phyloP scores from a whole-genome alignment of 164 flowering plant genomes.

The Chloranthus sessilifolius region DNA sequence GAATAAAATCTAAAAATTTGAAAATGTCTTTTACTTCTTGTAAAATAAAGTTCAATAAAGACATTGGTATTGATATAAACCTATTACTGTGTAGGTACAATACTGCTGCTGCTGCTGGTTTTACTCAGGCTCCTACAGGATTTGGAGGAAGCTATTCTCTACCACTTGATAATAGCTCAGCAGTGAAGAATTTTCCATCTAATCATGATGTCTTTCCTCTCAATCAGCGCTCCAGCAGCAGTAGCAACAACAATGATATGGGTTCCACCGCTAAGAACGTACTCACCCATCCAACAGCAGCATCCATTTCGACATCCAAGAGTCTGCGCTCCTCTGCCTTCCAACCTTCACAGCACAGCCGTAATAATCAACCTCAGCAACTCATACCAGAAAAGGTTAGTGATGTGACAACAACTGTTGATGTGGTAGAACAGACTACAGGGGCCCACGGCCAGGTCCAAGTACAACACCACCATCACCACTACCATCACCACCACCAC shows the following conservation, averaged over 20 bases:
- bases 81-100: conserved; percentile 48
- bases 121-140: conserved; percentile 47
- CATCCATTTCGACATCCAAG: conserved; percentile 30
- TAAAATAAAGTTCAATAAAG: background rate
- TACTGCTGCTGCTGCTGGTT: conserved; percentile 39
- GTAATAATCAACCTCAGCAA: conserved; percentile 22
- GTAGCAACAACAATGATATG: conserved; percentile 49
- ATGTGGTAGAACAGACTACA: conserved; percentile 21
- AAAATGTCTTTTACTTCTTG: background rate
- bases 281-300: conserved; percentile 32
- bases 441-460: conserved; percentile 37
- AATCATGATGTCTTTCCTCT: conserved; percentile 27
- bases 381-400: conserved; percentile 23
- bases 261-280: conserved; percentile 37
- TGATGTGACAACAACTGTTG: conserved; percentile 18
- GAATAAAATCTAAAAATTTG: background rate
- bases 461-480: conserved; percentile 49
- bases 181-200: conserved; percentile 35
- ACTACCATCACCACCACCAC: conserved; percentile 55
- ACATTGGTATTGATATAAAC: too few relatives aligned
- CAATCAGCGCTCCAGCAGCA: conserved; percentile 47
- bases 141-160: conserved; percentile 55
- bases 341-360: conserved; percentile 34
- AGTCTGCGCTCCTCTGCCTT: conserved; percentile 38
- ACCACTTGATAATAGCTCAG: conserved; percentile 47